Evolutionary conservation across 768 basidiomycete species (phyloP).

Genomic region (Phylloporus sp.): DNA sequence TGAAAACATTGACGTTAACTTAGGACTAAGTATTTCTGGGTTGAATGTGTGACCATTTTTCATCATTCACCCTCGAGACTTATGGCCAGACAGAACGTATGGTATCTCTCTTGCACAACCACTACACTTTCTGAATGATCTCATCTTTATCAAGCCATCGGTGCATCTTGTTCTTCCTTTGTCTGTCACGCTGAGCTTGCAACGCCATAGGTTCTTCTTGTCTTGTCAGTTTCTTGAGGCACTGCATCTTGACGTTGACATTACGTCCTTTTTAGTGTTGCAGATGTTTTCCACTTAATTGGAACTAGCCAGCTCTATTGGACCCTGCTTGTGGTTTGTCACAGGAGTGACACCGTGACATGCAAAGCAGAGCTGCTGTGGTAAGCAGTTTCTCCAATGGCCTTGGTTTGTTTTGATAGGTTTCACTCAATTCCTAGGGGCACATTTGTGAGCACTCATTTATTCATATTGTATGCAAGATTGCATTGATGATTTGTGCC

Average conservation of each 20-base stretch:
- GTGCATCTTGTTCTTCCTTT: background rate
- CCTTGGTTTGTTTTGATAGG: background rate
- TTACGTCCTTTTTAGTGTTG: constrained; percentile 4
- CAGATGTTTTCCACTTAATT: constrained; percentile 4
- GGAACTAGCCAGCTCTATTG: constrained; percentile 6
- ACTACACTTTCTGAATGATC: constrained; percentile 5
- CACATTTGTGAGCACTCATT: constrained; percentile 1
- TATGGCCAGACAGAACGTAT: constrained; percentile 9
- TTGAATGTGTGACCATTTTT: constrained; percentile 1
- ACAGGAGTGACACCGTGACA: background rate
- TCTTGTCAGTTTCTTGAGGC: constrained; percentile 5
- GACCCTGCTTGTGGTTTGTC: constrained; percentile 4
- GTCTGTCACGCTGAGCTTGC: background rate
- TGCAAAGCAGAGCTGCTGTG: constrained; percentile 3
- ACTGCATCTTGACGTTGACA: background rate
- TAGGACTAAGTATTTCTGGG: constrained; percentile 2
- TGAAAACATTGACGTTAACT: background rate
- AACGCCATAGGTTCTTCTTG: constrained; percentile 4
- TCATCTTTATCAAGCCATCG: constrained; percentile 3
- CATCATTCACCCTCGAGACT: background rate
- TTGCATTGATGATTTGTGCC: background rate
- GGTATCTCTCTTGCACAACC: constrained; percentile 8
- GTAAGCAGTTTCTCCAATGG: background rate
- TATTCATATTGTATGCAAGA: no score
- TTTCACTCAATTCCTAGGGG: constrained; percentile 3